Conservation (phyloP, 2,329 filamentous ascomycete genomes). For the Fusarium pseudocircinatum region DNA sequence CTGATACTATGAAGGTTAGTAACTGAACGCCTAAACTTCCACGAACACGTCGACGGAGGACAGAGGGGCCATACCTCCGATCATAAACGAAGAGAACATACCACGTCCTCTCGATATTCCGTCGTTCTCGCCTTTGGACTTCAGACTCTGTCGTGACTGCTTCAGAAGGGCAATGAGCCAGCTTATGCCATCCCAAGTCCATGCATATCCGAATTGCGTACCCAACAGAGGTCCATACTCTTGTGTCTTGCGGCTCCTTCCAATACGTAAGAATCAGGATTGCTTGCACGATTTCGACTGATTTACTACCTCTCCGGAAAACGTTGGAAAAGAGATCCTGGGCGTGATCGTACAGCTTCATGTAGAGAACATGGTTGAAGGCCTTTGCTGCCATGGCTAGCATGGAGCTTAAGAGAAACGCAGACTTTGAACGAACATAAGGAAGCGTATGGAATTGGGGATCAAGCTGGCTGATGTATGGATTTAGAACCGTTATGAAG, state of each 20-base stretch:
- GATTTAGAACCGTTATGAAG: not conserved
- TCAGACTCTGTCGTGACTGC: not conserved
- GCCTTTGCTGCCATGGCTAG: not conserved
- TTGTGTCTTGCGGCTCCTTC: not conserved
- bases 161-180: not conserved
- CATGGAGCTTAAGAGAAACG: not conserved
- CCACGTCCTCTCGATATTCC: not conserved
- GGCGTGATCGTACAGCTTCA: not conserved
- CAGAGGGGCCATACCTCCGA: not conserved
- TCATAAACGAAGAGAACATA: not conserved
- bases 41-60: accelerated
- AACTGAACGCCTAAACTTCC: not conserved
- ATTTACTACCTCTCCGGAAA: not conserved
- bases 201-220: not conserved
- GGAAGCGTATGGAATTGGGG: not conserved
- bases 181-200: not conserved
- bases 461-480: not conserved
- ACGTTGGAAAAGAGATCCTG: not conserved
- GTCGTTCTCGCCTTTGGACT: not conserved
- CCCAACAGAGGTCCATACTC: not conserved
- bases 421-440: not conserved
- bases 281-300: not conserved
- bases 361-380: not conserved
- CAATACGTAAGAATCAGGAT: not conserved
- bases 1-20: not conserved